phyloP scores from a whole-genome alignment of 2,329 filamentous ascomycete genomes.

The Lachnellula willkommii region DNA sequence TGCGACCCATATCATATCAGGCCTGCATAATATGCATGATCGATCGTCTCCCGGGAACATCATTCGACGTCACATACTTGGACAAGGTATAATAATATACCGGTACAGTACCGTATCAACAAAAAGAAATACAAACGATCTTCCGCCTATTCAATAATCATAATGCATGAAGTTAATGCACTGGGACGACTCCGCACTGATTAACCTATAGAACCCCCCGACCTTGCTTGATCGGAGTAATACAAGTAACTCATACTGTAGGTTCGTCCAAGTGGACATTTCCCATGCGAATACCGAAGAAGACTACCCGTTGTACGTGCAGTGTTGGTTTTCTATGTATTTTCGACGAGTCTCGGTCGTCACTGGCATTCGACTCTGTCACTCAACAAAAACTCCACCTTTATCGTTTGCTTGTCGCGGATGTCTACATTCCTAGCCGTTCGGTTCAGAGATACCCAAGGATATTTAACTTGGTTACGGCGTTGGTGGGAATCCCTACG shows the following conservation, averaged over 20 bases:
- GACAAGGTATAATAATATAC: neutral
- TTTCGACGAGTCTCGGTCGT: neutral
- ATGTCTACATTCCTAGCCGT: slow-evolving; percentile 4
- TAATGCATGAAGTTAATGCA: slow-evolving; percentile 23
- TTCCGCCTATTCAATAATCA: slow-evolving; percentile 9
- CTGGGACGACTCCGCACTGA: neutral
- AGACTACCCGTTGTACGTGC: neutral
- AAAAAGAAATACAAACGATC: slow-evolving; percentile 4
- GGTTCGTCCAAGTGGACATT: neutral
- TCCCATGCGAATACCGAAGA: neutral
- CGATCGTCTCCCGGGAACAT: slow-evolving; percentile 12
- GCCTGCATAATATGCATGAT: slow-evolving; percentile 10
- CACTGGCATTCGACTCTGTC: neutral
- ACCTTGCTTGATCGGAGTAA: neutral
- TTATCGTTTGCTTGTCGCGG: neutral
- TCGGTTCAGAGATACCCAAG: neutral
- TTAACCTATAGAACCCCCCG: slow-evolving; percentile 11
- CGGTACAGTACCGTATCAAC: neutral
- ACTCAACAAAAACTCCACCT: neutral
- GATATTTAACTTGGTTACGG: neutral
- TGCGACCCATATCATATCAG: neutral
- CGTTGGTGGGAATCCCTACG: slow-evolving; percentile 5
- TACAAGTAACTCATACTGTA: neutral
- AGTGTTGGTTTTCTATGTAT: neutral
- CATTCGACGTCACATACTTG: slow-evolving; percentile 7